These are phyloP conservation scores for Pisolithus albus DNA, from an alignment of 768 basidiomycete genomes.

Conservation along the genomic window DNA sequence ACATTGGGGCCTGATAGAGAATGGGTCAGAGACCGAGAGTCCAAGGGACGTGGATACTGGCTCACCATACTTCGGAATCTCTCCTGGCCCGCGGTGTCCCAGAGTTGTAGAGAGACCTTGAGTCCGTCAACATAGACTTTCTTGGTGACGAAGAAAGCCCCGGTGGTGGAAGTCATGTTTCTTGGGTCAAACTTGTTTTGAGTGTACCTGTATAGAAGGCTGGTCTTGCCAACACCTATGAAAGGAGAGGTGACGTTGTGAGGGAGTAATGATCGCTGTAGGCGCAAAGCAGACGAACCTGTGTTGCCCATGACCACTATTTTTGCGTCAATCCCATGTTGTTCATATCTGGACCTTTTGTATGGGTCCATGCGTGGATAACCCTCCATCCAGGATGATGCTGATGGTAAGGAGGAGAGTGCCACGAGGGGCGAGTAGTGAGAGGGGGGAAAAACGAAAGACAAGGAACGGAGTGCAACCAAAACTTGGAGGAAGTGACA, in stretches of 20 bases:
- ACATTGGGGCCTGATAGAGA: constrained; percentile 76
- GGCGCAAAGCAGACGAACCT: constrained; percentile 30
- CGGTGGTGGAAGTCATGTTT: constrained; percentile 85
- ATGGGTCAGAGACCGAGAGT: constrained; percentile 3
- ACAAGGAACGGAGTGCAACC: constrained; percentile 20
- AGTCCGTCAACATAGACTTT: constrained; percentile 80
- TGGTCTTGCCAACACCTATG: constrained; percentile 87
- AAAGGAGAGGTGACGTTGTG: constrained; percentile 8
- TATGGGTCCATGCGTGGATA: constrained; percentile 61
- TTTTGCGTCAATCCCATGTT: constrained; percentile 88
- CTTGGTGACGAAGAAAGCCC: constrained; percentile 91
- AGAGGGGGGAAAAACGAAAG: constrained; percentile 24
- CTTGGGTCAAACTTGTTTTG: constrained; percentile 86
- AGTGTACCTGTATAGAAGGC: constrained; percentile 83
- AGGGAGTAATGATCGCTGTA: constrained; percentile 25
- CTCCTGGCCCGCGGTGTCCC: constrained; percentile 95
- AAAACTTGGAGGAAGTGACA: constrained; percentile 26
- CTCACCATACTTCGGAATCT: constrained; percentile 84
- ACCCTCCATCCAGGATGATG: constrained; percentile 43
- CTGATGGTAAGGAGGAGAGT: constrained; percentile 16
- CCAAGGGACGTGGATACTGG: constrained; percentile 5
- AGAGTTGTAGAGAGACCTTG: constrained; percentile 80
- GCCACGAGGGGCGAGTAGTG: constrained; percentile 43
- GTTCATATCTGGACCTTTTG: constrained; percentile 63
- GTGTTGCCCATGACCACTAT: constrained; percentile 91